phyloP scores from a whole-genome alignment of 2,329 filamentous ascomycete species.

The Paecilomyces formosus region DNA sequence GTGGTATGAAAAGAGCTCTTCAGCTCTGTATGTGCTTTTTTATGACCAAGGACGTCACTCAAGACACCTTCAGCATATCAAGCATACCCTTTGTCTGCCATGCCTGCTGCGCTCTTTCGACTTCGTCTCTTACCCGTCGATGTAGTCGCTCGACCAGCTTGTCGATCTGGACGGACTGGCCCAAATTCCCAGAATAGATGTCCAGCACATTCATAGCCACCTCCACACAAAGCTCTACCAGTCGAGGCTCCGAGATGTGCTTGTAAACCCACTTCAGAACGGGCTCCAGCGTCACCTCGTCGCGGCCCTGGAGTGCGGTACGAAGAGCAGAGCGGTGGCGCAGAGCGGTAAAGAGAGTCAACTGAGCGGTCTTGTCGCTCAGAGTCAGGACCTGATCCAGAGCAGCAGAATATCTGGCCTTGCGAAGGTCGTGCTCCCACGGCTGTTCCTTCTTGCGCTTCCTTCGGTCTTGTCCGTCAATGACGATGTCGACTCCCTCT shows the following conservation, averaged over 20 bases:
- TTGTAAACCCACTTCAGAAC: conserved; percentile 75
- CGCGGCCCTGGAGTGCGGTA: conserved; percentile 69
- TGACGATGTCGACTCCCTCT: conserved; percentile 80
- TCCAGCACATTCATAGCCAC: conserved; percentile 76
- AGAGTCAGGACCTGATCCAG: conserved; percentile 69
- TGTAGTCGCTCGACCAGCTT: conserved; percentile 62
- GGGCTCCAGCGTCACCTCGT: conserved; percentile 74
- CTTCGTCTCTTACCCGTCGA: conserved; percentile 64
- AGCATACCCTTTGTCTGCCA: conserved; percentile 82
- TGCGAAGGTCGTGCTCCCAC: conserved; percentile 78
- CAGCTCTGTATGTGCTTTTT: conserved; percentile 11
- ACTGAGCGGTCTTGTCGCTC: conserved; percentile 52
- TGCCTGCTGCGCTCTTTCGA: conserved; percentile 77
- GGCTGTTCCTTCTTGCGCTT: conserved; percentile 58
- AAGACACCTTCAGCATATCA: conserved; percentile 54
- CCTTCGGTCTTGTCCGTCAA: conserved; percentile 59
- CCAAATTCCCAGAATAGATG: conserved; percentile 74
- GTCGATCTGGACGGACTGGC: conserved; percentile 65
- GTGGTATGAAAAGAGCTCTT: not conserved
- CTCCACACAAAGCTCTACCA: conserved; percentile 75
- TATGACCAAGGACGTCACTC: conserved; percentile 1
- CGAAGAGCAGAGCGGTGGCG: conserved; percentile 81
- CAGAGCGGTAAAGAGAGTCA: conserved; percentile 76
- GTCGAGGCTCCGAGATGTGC: conserved; percentile 74
- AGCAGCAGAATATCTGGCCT: conserved; percentile 67